Conservation (phyloP, 371 early-diverging fungal genomes). For the Circinella umbellata region DNA sequence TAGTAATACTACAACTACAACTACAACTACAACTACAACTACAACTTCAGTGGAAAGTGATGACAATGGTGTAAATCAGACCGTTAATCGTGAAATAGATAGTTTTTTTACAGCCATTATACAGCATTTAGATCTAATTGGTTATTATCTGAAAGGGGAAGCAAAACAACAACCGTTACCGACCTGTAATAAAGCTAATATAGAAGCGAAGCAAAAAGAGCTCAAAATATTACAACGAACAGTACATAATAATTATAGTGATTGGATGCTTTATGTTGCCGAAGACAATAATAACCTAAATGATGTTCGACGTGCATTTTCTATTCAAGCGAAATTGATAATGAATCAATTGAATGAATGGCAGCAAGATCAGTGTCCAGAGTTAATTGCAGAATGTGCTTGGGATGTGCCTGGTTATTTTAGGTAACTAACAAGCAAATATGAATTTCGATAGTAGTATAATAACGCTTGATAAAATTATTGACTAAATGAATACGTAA, state of each 20-base stretch:
- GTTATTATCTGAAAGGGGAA: constrained; percentile 21
- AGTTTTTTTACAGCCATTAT: constrained; percentile 28
- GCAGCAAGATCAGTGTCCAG: constrained; percentile 32
- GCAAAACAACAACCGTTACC: constrained; percentile 12
- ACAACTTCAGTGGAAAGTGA: neutral
- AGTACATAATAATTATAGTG: constrained; percentile 3
- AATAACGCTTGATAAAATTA: too few species aligned
- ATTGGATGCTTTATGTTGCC: constrained; percentile 19
- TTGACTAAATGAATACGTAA: too few species aligned
- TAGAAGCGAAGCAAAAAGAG: constrained; percentile 14
- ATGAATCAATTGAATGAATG: constrained; percentile 35
- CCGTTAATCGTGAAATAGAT: constrained; percentile 25
- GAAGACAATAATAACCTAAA: constrained; percentile 32
- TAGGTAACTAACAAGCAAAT: neutral
- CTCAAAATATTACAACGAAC: constrained; percentile 22
- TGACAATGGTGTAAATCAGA: neutral
- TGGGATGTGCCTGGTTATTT: constrained; percentile 48
- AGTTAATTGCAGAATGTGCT: constrained; percentile 28
- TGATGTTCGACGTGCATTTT: constrained; percentile 44
- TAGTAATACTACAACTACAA: neutral
- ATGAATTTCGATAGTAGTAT: too few species aligned
- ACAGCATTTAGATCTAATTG: constrained; percentile 32
- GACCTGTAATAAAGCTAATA: neutral
- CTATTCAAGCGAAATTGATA: constrained; percentile 23
- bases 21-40: neutral